Evolutionary conservation across 495 filamentous ascomycete genomes (phyloP), one percentile per base, ranked within the genome.

Genomic region (Antarctomyces pellizariae): DNA sequence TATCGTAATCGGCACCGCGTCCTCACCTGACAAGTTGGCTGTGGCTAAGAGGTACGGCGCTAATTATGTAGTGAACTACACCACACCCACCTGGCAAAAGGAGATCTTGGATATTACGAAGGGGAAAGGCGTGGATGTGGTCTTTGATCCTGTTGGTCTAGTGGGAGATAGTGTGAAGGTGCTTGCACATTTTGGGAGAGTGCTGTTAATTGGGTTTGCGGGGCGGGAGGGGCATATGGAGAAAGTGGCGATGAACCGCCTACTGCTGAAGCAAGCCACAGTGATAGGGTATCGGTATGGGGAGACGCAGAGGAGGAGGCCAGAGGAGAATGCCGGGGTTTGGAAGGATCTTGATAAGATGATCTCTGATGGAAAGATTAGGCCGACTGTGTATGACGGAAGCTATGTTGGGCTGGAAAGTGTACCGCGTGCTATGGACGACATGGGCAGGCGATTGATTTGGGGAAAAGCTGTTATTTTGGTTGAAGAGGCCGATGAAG

Each of bases 381-480:
- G 39, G 34, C 64, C 67, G 0, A 75, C 64, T 1, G 56, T 58
- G 11, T 75, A 61, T 39, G 40, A 65, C 48, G 25, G 65, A 4
- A 23, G 30, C 68, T 49, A 57, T 57, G 50, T 54, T 52, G 31
- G 75, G 60, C 42, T 77, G 36, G 69, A 75, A 39, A 65, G 50
- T 37, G 65, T 75, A 18, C 54, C 59, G 2, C 44, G 46, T 17
- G 71, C 71, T 2, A 45, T 77, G 44, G 50, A 59, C 37, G 65
- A 64, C 16, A 47, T 77, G 11, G 64, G 59, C 7, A 47, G 46
- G 5, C 45, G 68, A 13, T 64, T 63, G 40, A 71, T 67, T 7
- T 77, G 69, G 68, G 71, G 71, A 0, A 77, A 77, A 53, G 71
- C 74, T 3, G 67, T 77, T 0, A 58, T 75, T 5, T 61, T 62